Percentiles rank a stretch among this genome's conserved stretches.
Conservation (phyloP, 78 protist genomes). For the Isochrysis galbana region DNA sequence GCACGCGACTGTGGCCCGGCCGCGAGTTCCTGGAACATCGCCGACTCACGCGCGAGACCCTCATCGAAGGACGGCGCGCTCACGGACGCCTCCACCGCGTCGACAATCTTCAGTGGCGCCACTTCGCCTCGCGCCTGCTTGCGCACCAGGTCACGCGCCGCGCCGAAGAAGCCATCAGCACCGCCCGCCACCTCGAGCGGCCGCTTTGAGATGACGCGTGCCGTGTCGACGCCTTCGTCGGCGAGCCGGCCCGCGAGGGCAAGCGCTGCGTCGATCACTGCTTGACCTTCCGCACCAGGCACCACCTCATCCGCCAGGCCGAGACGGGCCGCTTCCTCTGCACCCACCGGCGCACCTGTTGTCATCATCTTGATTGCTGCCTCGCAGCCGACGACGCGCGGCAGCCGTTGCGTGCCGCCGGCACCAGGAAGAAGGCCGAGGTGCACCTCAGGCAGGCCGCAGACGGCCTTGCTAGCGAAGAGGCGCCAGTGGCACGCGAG, state of each 20-base stretch:
- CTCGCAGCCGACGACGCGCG: conserved; percentile 47
- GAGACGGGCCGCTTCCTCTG: conserved; percentile 41
- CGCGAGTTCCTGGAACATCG: neutral
- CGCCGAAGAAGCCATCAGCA: neutral
- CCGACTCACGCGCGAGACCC: neutral
- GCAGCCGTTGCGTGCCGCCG: conserved; percentile 70
- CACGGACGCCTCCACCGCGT: neutral
- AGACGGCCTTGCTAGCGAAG: neutral
- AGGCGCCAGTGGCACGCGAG: conserved; percentile 64
- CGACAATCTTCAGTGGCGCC: neutral
- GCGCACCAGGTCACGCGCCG: neutral
- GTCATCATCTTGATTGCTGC: conserved; percentile 64
- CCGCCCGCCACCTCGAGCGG: neutral
- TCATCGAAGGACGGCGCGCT: neutral
- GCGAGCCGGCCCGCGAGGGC: neutral
- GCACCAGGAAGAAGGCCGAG: conserved; percentile 70
- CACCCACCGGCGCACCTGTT: conserved; percentile 41
- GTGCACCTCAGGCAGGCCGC: conserved; percentile 27
- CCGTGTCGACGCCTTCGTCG: neutral
- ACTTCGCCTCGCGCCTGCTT: neutral
- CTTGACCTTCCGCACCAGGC: neutral
- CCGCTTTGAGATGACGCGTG: neutral
- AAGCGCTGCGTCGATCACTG: neutral
- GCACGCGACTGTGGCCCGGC: neutral
- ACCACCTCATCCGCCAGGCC: conserved; percentile 16